Evolutionary conservation across 116 monocot species (phyloP), one percentile per base, ranked within the genome.

Genomic region (Zostera marina): DNA sequence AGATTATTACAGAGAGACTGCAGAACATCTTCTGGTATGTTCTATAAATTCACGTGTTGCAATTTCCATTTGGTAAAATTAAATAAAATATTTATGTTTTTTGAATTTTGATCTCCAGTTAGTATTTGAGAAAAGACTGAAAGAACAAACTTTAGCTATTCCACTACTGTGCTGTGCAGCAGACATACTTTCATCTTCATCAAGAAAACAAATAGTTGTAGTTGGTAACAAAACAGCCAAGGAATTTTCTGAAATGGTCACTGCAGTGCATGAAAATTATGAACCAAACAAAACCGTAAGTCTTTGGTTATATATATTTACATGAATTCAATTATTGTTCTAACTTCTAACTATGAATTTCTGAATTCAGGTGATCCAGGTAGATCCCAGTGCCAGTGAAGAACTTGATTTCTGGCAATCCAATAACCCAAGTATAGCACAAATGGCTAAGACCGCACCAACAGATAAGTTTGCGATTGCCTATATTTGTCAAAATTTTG

Each of bases 81-180:
- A 55, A 22, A 25, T 5, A 13, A 12, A 38, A n/a, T 13, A 25
- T 54, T 47, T 20, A 25, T 54, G 26, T 20, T 47, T 26, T 40
- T 14, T 41, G 48, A 20, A 20, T 42, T 63, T 42, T 41, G 7
- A 44, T 63, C 19, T 61, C n/a, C 72, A 87, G 87, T 81, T 83
- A 22, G 83, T 87, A 11, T 92, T 87, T 52, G 83, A 83, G 58
- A 48, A 22, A 10, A 83, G 83, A 38, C 47, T 92, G 65, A 81
- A 54, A 24, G 76, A 81, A 40, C 87, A 83, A 61, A 74, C 76
- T 61, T 59, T 87, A n/a, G 92, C 87, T 4, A 44, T 92, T 46
- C 92, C 87, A 5, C 68, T 92, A 6, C 80, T 92, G 92, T 87
- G 87, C 26, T 81, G 81, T 70, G 92, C 83, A 7, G 78, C 74